These are phyloP conservation scores for Hypoxylon intermedium DNA, from an alignment of 495 filamentous ascomycete species.

Conservation along the genomic window DNA sequence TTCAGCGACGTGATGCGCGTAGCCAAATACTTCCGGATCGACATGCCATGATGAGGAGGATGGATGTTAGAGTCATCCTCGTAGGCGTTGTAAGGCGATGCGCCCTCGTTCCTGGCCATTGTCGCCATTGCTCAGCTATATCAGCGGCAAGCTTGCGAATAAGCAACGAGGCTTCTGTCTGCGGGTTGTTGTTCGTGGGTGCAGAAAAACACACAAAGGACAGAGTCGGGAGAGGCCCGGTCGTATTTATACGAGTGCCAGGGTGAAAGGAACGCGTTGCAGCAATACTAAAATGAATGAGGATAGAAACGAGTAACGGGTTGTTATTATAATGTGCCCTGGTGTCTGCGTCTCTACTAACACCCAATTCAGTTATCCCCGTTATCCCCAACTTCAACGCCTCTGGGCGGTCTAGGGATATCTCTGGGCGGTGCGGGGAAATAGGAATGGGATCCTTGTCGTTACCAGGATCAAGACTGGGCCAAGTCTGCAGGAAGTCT, in stretches of 20 bases:
- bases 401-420: slow-evolving; percentile 22
- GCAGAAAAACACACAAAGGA: slow-evolving; percentile 15
- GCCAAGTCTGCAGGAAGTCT: too few species aligned
- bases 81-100: slow-evolving; percentile 7
- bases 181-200: neutral
- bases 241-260: slow-evolving; percentile 28
- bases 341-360: neutral
- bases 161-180: slow-evolving; percentile 16
- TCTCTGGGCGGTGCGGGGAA: slow-evolving; percentile 32
- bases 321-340: slow-evolving; percentile 18
- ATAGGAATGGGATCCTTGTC: slow-evolving; percentile 30
- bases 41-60: slow-evolving; percentile 58
- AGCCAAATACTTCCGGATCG: slow-evolving; percentile 65
- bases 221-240: slow-evolving; percentile 19
- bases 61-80: slow-evolving; percentile 35
- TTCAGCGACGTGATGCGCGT: slow-evolving; percentile 76
- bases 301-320: slow-evolving; percentile 4
- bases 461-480: slow-evolving; percentile 13
- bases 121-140: slow-evolving; percentile 27
- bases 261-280: neutral
- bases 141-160: slow-evolving; percentile 3
- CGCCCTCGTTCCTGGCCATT: slow-evolving; percentile 13
- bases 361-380: neutral
- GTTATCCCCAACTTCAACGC: slow-evolving; percentile 12
- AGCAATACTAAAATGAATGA: slow-evolving; percentile 1